Percentiles rank a stretch among this genome's conserved stretches.
Conservation (phyloP, 2,329 filamentous ascomycete genomes). For the Epichloe coenophiala region DNA sequence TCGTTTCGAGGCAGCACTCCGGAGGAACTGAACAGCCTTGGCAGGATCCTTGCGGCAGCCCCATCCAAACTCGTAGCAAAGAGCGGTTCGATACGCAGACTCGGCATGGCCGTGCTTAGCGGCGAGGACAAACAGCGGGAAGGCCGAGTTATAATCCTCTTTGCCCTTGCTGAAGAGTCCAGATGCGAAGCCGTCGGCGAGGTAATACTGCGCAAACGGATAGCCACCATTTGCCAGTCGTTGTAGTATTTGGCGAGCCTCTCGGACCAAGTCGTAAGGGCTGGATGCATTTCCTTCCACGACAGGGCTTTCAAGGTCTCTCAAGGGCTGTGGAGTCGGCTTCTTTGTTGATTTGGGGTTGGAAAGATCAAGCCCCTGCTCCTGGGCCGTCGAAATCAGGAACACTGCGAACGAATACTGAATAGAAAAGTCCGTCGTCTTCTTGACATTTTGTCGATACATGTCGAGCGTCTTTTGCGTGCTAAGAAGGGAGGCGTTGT, state of each 20-base stretch:
- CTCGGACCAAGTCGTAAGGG: constrained; percentile 59
- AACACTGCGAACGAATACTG: constrained; percentile 97
- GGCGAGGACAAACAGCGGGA: constrained; percentile 82
- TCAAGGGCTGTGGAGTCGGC: constrained; percentile 29
- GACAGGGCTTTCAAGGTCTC: constrained; percentile 33
- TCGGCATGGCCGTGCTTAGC: constrained; percentile 97
- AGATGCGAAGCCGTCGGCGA: constrained; percentile 86
- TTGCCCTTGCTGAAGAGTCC: constrained; percentile 92
- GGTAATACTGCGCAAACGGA: constrained; percentile 95
- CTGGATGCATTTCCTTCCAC: constrained; percentile 34
- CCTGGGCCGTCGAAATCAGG: constrained; percentile 77
- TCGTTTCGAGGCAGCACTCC: constrained; percentile 79
- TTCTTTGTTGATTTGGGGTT: constrained; percentile 31
- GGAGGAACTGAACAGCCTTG: constrained; percentile 89
- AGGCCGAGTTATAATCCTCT: constrained; percentile 80
- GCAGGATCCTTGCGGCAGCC: constrained; percentile 78
- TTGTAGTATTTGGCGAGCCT: constrained; percentile 82
- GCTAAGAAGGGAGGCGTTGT: constrained; percentile 80
- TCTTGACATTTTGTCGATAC: constrained; percentile 95
- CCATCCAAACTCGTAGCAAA: constrained; percentile 98
- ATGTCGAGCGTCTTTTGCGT: constrained; percentile 92
- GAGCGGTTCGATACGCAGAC: constrained; percentile 79
- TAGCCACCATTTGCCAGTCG: constrained; percentile 77
- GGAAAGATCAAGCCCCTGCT: constrained; percentile 48
- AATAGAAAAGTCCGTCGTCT: constrained; percentile 78